Evolutionary conservation across 2,329 filamentous ascomycete species (phyloP).

Genomic region (Elsinoe fawcettii): DNA sequence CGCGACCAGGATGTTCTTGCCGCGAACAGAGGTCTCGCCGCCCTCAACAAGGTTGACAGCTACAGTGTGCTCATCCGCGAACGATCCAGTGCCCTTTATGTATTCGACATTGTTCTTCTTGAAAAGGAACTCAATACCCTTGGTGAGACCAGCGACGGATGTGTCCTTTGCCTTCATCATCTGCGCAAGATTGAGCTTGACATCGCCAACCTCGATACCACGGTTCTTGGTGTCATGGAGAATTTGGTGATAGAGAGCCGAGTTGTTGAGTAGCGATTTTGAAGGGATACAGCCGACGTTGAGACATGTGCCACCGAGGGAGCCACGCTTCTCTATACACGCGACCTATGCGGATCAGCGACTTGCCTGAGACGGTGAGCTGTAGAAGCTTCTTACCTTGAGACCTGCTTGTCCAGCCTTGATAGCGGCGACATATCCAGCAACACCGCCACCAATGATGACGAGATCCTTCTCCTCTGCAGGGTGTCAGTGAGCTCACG

Average conservation of each 20-base stretch:
- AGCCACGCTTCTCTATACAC: conserved; percentile 97
- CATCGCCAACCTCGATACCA: conserved; percentile 94
- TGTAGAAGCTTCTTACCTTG: conserved; percentile 55
- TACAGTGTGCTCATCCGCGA: conserved; percentile 82
- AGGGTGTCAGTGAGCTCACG: conserved; percentile 26
- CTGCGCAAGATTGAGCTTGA: conserved; percentile 87
- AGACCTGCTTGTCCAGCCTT: conserved; percentile 96
- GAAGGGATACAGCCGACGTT: conserved; percentile 99
- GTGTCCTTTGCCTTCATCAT: conserved; percentile 99
- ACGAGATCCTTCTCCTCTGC: conserved; percentile 91
- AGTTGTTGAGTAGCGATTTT: conserved; percentile 99
- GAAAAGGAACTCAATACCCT: conserved; percentile 95
- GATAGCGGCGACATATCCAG: conserved; percentile 97
- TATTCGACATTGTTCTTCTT: conserved; percentile 99
- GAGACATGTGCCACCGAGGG: conserved; percentile 90
- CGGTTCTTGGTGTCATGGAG: conserved; percentile 94
- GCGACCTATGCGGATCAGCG: conserved; percentile 55
- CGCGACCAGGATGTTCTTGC: conserved; percentile 97
- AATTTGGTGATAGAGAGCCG: conserved; percentile 94
- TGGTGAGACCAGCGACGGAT: conserved; percentile 80
- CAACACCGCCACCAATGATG: conserved; percentile 96
- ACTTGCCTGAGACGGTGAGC: not conserved
- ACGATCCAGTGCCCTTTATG: conserved; percentile 84
- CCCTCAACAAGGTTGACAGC: conserved; percentile 86
- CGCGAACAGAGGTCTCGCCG: conserved; percentile 76